phyloP scores from a whole-genome alignment of 2,329 filamentous ascomycete genomes.

The Cladosporium halotolerans region DNA sequence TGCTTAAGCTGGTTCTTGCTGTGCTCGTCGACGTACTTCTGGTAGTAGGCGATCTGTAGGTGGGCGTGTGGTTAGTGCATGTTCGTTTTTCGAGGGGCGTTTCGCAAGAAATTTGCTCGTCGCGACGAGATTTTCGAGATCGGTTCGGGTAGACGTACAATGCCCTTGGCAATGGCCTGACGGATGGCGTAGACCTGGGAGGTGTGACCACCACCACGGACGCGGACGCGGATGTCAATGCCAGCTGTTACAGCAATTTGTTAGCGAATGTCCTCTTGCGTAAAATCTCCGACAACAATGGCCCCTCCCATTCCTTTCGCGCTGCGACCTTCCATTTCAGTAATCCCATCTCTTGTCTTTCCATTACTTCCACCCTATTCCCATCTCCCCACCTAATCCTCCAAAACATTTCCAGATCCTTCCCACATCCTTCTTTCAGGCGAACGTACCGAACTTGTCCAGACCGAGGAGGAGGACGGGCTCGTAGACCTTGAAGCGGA shows the following conservation, averaged over 20 bases:
- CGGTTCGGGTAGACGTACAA: conserved; percentile 43
- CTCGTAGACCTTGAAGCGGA: conserved; percentile 99
- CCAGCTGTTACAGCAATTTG: conserved; percentile 45
- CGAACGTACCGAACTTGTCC: conserved; percentile 74
- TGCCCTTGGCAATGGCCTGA: conserved; percentile 96
- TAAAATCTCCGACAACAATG: neutral
- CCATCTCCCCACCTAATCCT: conserved; percentile 1
- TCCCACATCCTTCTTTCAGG: neutral
- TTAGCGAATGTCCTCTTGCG: conserved; percentile 16
- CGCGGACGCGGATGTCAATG: conserved; percentile 96
- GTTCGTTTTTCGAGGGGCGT: conserved; percentile 6
- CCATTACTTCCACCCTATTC: neutral
- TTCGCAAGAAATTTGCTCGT: neutral
- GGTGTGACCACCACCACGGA: conserved; percentile 94
- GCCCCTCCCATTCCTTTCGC: neutral
- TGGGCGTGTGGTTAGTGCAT: conserved; percentile 12
- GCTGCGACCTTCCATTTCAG: neutral
- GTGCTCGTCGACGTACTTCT: conserved; percentile 99
- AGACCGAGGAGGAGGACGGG: conserved; percentile 93
- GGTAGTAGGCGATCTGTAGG: conserved; percentile 78
- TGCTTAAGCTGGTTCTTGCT: conserved; percentile 99
- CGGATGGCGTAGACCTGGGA: conserved; percentile 98
- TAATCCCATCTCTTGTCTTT: neutral
- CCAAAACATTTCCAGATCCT: neutral
- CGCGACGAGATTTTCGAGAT: neutral